Conservation (phyloP, 352 stramenopile species). For the Phytophthora pseudosyringae region DNA sequence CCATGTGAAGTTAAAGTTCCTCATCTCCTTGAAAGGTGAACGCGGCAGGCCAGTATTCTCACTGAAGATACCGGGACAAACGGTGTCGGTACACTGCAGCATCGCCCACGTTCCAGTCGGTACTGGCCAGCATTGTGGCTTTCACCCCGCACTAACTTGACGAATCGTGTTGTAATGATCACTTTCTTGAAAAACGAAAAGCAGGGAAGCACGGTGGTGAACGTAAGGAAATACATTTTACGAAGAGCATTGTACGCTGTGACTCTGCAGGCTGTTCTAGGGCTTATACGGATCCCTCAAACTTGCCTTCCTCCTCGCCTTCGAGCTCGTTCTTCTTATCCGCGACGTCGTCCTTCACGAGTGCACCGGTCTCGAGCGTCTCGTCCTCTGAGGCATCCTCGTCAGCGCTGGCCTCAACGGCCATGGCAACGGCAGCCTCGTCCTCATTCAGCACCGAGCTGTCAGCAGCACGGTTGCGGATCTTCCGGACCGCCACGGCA, state of each 20-base stretch:
- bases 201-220: conserved; percentile 2
- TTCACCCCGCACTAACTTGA: background rate
- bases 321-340: conserved; percentile 32
- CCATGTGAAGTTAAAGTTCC: too few relatives aligned
- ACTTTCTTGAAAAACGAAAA: background rate
- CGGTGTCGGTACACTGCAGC: background rate
- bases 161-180: background rate
- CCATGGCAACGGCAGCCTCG: conserved; percentile 46
- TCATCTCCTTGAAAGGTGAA: too few relatives aligned
- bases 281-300: conserved; percentile 58
- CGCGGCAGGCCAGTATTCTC: too few relatives aligned
- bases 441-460: conserved; percentile 44
- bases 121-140: background rate
- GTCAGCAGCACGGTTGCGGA: conserved; percentile 21
- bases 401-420: conserved; percentile 36
- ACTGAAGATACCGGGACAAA: background rate
- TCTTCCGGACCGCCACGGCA: conserved; percentile 35
- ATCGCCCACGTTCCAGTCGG: too few relatives aligned
- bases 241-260: conserved; percentile 30
- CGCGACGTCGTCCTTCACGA: conserved; percentile 30
- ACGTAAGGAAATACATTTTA: conserved; percentile 32
- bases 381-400: conserved; percentile 47
- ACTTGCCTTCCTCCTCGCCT: conserved; percentile 54
- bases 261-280: conserved; percentile 3
- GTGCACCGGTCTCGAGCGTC: conserved; percentile 35